These are phyloP conservation scores for Dryadomyces quercus-mongolicae DNA, from an alignment of 2,329 filamentous ascomycete genomes.

Conservation along the genomic window DNA sequence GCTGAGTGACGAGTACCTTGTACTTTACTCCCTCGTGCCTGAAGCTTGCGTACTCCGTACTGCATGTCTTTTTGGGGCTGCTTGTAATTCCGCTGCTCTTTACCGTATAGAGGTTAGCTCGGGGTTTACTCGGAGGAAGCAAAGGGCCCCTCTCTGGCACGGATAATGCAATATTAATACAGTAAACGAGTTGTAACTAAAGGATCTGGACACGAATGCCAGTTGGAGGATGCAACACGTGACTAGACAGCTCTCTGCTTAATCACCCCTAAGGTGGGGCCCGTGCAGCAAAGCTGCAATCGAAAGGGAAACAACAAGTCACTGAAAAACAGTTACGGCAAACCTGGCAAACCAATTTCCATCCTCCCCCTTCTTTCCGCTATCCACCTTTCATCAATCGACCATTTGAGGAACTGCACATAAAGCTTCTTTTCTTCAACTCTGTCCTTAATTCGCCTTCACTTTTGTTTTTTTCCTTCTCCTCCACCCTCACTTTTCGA, in stretches of 20 bases:
- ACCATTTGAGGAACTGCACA: neutral
- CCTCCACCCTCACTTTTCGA: neutral
- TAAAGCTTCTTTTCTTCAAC: conserved; percentile 3
- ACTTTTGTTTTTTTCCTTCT: neutral
- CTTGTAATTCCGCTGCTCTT: no score
- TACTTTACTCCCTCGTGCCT: no score
- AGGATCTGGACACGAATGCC: neutral
- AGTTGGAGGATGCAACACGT: conserved; percentile 4
- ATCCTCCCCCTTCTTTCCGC: conserved; percentile 3
- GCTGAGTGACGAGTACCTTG: no score
- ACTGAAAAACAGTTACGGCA: conserved; percentile 11
- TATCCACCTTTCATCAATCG: conserved; percentile 4
- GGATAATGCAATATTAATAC: neutral
- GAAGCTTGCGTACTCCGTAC: no score
- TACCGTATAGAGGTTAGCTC: no score
- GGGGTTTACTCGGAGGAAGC: no score
- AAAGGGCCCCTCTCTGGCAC: no score
- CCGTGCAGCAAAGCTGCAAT: conserved; percentile 10
- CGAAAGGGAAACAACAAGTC: conserved; percentile 7
- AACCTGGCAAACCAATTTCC: conserved; percentile 11
- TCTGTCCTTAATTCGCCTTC: conserved; percentile 8
- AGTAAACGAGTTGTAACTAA: neutral
- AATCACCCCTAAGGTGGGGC: conserved; percentile 10
- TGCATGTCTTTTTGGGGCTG: no score
- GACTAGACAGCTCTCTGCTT: conserved; percentile 5